Evolutionary conservation across 2,329 filamentous ascomycete genomes (phyloP).

Genomic region (Allantophomopsis lycopodina): DNA sequence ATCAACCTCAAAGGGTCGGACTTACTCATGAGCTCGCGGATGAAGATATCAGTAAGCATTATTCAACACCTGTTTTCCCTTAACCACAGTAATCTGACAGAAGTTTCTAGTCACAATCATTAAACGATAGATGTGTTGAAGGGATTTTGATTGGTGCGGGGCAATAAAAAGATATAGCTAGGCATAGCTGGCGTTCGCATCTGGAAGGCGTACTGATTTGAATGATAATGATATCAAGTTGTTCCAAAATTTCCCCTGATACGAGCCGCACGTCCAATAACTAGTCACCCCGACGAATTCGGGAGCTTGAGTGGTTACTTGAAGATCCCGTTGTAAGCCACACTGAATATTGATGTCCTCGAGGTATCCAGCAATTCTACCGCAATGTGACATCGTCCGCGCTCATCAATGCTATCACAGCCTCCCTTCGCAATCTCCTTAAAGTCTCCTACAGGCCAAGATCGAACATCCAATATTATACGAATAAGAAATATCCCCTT

Average conservation of each 20-base stretch:
- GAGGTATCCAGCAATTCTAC: too few relatives aligned
- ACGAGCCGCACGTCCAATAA: too few relatives aligned
- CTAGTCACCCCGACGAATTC: too few relatives aligned
- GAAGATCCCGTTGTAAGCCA: background rate
- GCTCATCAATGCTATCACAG: too few relatives aligned
- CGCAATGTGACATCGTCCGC: too few relatives aligned
- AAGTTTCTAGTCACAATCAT: constrained; percentile 43
- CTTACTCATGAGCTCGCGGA: constrained; percentile 83
- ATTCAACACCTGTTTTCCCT: background rate
- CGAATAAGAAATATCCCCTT: too few relatives aligned
- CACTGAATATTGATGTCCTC: background rate
- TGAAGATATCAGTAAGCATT: constrained; percentile 64
- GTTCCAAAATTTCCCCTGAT: too few relatives aligned
- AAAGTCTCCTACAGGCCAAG: too few relatives aligned
- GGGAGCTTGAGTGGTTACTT: background rate
- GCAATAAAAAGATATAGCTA: background rate
- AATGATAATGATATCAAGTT: background rate
- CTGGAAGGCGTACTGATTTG: background rate
- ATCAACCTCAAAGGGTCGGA: constrained; percentile 93
- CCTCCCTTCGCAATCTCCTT: too few relatives aligned
- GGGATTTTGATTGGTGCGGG: background rate
- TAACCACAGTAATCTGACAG: constrained; percentile 4
- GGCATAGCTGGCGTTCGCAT: background rate
- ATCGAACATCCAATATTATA: too few relatives aligned
- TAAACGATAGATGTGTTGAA: constrained; percentile 36